These are phyloP conservation scores for Pleurotus sapidus DNA, from an alignment of 768 basidiomycete genomes.

Conservation along the genomic window DNA sequence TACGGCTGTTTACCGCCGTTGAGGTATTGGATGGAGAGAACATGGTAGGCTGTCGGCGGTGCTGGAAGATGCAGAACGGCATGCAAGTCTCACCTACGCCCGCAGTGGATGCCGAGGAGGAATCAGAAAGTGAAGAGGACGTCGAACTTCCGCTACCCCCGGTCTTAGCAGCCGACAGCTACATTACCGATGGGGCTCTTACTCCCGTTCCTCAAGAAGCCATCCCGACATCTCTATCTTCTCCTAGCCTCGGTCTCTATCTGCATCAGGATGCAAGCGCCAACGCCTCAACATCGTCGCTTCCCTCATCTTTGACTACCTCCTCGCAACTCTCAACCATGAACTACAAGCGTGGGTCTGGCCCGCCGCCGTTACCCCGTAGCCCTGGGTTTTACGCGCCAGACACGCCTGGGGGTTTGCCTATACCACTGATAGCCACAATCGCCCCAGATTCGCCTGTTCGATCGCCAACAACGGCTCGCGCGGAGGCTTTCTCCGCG, in stretches of 20 bases:
- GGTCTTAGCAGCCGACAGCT: background rate
- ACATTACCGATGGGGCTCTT: slow-evolving; percentile 12
- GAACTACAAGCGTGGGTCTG: background rate
- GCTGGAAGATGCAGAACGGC: slow-evolving; percentile 90
- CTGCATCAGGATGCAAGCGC: slow-evolving; percentile 22
- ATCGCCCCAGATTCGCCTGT: slow-evolving; percentile 40
- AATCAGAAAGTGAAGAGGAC: slow-evolving; percentile 28
- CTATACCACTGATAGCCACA: slow-evolving; percentile 56
- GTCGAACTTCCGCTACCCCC: slow-evolving; percentile 10
- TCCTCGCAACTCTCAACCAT: slow-evolving; percentile 5
- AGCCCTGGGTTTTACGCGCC: slow-evolving; percentile 2
- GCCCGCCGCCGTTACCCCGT: slow-evolving; percentile 1
- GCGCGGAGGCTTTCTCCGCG: slow-evolving; percentile 13
- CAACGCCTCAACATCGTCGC: slow-evolving; percentile 36
- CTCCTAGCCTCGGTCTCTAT: slow-evolving; percentile 34
- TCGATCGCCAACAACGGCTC: slow-evolving; percentile 16
- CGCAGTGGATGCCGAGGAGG: slow-evolving; percentile 23
- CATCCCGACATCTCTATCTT: slow-evolving; percentile 38
- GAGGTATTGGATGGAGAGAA: slow-evolving; percentile 94
- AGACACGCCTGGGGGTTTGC: slow-evolving; percentile 35
- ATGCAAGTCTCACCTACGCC: slow-evolving; percentile 30
- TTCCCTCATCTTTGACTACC: slow-evolving; percentile 25
- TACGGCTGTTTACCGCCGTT: slow-evolving; percentile 88
- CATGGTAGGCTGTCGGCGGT: slow-evolving; percentile 87
- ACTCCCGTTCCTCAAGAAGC: slow-evolving; percentile 17